These are phyloP conservation scores for Nigrospora sphaerica DNA, from an alignment of 2,329 filamentous ascomycete species.

Conservation along the genomic window DNA sequence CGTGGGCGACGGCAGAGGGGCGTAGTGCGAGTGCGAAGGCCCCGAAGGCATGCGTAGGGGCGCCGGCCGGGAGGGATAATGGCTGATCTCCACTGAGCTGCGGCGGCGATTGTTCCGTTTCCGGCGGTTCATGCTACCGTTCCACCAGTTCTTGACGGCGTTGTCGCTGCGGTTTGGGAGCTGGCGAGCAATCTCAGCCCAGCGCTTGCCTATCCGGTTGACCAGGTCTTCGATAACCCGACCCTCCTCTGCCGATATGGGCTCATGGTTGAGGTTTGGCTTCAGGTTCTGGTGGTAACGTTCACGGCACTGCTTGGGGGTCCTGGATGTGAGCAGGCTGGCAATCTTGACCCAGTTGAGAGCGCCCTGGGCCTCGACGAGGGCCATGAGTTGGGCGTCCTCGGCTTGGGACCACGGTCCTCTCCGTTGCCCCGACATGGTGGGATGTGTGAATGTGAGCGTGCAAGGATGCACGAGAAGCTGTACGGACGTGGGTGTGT, in stretches of 20 bases:
- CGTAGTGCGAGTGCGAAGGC: slow-evolving; percentile 12
- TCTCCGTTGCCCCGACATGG: slow-evolving; percentile 32
- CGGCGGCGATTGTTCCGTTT: slow-evolving; percentile 40
- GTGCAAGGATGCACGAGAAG: not conserved
- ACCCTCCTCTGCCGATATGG: slow-evolving; percentile 66
- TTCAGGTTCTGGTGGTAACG: slow-evolving; percentile 92
- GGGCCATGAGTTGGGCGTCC: slow-evolving; percentile 61
- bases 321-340: slow-evolving; percentile 65
- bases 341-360: slow-evolving; percentile 91
- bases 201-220: slow-evolving; percentile 71
- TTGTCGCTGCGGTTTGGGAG: slow-evolving; percentile 87
- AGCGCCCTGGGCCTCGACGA: slow-evolving; percentile 65
- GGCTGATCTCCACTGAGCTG: slow-evolving; percentile 11
- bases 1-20: slow-evolving; percentile 8
- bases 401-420: slow-evolving; percentile 80
- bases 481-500: too few species aligned
- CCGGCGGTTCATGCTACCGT: slow-evolving; percentile 81
- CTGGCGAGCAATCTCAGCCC: slow-evolving; percentile 84
- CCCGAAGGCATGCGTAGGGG: slow-evolving; percentile 10
- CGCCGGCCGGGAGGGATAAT: slow-evolving; percentile 2
- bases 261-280: slow-evolving; percentile 63
- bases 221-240: slow-evolving; percentile 72
- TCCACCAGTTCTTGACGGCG: slow-evolving; percentile 97
- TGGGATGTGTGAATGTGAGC: not conserved
- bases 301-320: slow-evolving; percentile 92